A percentile compares a stretch with the other conserved stretches of the same genome.
Evolutionary conservation across 2,329 filamentous ascomycete species (phyloP).

Genomic region (Paecilomyces formosus): DNA sequence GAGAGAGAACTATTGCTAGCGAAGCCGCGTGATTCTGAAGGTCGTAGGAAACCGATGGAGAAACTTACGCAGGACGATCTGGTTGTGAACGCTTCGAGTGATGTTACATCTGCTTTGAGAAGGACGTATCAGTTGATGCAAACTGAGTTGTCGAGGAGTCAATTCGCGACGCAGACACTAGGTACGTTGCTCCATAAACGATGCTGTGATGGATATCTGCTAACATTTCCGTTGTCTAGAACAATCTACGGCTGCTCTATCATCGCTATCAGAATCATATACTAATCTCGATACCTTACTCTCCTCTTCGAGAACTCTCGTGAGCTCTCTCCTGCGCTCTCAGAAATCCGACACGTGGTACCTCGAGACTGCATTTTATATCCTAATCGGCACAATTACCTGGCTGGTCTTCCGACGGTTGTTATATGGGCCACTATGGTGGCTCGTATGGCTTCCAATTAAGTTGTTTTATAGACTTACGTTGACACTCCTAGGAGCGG

Average conservation of each 20-base stretch:
- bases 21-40: conserved; percentile 29
- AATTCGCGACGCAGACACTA: conserved; percentile 84
- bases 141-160: conserved; percentile 73
- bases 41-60: conserved; percentile 29
- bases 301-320: conserved; percentile 63
- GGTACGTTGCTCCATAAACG: conserved; percentile 20
- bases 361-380: conserved; percentile 78
- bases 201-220: conserved; percentile 5
- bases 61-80: conserved; percentile 64
- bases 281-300: conserved; percentile 70
- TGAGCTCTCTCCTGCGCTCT: conserved; percentile 71
- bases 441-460: conserved; percentile 79
- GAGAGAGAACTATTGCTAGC: conserved; percentile 71
- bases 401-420: conserved; percentile 84
- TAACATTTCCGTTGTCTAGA: conserved; percentile 28
- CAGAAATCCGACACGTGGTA: conserved; percentile 99
- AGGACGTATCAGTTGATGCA: conserved; percentile 83
- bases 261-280: conserved; percentile 74
- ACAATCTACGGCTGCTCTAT: conserved; percentile 75
- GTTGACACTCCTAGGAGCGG: conserved; percentile 48
- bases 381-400: conserved; percentile 65
- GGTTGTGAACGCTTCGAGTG: conserved; percentile 65
- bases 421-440: conserved; percentile 84
- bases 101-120: conserved; percentile 77
- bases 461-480: conserved; percentile 56